Evolutionary conservation across 495 filamentous ascomycete genomes (phyloP), one percentile per base, ranked within the genome.

Genomic region (Clohesyomyces aquaticus): DNA sequence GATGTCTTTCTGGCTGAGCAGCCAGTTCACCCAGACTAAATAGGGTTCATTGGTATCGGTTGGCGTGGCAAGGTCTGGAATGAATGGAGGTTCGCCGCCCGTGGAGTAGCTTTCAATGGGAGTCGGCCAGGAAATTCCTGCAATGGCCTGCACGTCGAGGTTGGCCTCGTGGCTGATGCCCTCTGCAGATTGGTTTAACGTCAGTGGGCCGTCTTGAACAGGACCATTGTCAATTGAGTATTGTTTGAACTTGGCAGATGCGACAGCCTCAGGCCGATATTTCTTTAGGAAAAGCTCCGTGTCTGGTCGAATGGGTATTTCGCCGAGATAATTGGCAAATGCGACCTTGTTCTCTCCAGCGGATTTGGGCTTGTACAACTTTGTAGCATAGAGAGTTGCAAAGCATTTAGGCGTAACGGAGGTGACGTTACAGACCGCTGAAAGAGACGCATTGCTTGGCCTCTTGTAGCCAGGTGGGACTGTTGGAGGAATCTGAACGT

Each of bases 401-500:
- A 86, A 77, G 65, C 83, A 86, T 23, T 78, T 71, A 4, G 81
- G 77, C 4, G 83, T 84, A 23, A 82, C 80, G 22, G 77, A 78
- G 59, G 68, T 80, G 22, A 77, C 72, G 59, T 83, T 82, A 73
- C 82, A 85, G 22, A 79, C 75, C 12, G 66, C 69, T 14, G 76
- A 67, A 28, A 79, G 69, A 6, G 70, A 67, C 12, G 72, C 54
- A 38, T 79, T 68, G 32, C 19, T 43, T n/a, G 59, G 66, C 25
- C 32, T 28, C 29, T 27, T 62, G 57, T 64, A 70, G 28, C 54
- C 52, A 14, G 67, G 45, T 0, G 68, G 60, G 16, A 68, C 63
- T 21, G 48, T 21, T 2, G 57, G 28, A 3, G 47, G 41, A 1
- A 25, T 53, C 14, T 57, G 23, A 38, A 65, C 27, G 26, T n/a